Evolutionary conservation across 805 yeast genomes (phyloP).

Genomic region (Saccharomycopsis fibuligera): DNA sequence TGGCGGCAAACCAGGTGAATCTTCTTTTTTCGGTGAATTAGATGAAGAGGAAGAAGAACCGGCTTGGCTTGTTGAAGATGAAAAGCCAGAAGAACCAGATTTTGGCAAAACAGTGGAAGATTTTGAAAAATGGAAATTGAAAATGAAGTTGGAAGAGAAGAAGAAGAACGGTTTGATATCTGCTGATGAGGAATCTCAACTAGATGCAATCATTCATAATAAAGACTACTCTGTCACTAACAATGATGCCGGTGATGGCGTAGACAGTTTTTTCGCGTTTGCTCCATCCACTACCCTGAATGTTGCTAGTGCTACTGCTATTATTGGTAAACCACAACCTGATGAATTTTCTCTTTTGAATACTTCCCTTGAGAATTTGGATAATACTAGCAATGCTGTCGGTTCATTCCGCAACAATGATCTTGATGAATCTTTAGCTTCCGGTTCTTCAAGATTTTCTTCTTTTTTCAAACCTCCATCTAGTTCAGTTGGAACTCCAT

Average conservation of each 20-base stretch:
- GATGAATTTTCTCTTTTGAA: background rate
- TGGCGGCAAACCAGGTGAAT: slow-evolving; percentile 15
- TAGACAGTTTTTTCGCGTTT: slow-evolving; percentile 9
- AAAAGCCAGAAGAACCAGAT: slow-evolving; percentile 30
- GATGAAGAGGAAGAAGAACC: slow-evolving; percentile 32
- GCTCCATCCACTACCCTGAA: background rate
- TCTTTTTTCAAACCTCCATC: slow-evolving; percentile 28
- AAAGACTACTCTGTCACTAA: slow-evolving; percentile 3
- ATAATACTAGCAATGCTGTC: background rate
- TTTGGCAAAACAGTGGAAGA: slow-evolving; percentile 50
- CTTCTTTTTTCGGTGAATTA: slow-evolving; percentile 12
- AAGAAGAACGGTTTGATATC: slow-evolving; percentile 37
- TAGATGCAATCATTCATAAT: slow-evolving; percentile 14
- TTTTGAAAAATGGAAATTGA: slow-evolving; percentile 53
- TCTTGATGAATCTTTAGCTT: background rate
- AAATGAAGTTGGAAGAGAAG: slow-evolving; percentile 45
- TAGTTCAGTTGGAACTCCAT: background rate
- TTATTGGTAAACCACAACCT: background rate
- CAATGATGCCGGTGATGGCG: background rate
- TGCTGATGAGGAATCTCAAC: slow-evolving; percentile 9
- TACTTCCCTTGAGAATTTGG: background rate
- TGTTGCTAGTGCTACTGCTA: background rate
- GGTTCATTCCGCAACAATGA: background rate
- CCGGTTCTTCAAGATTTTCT: slow-evolving; percentile 29
- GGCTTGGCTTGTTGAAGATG: slow-evolving; percentile 28